A percentile compares a stretch with the other conserved stretches of the same genome.
Conservation (phyloP, 441 rosid species). For the Omphalea diandra region DNA sequence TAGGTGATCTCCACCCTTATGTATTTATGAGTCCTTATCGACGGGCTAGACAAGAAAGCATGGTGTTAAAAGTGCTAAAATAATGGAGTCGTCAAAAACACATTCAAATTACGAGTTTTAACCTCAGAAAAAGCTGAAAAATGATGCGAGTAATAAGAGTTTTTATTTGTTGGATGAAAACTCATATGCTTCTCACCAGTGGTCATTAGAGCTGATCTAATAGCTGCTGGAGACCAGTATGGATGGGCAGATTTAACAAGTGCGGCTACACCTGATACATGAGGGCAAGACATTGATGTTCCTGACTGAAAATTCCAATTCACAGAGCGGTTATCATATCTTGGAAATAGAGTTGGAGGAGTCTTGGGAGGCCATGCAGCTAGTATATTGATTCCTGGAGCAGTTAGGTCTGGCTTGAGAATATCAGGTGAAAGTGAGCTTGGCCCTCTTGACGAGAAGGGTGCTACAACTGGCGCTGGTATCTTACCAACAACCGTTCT, state of each 20-base stretch:
- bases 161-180: background rate
- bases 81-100: no score
- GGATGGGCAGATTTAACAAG: conserved; percentile 67
- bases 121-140: no score
- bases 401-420: conserved; percentile 69
- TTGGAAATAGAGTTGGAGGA: conserved; percentile 32
- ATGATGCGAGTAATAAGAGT: no score
- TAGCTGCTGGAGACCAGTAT: conserved; percentile 70
- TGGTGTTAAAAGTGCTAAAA: no score
- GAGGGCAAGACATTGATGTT: conserved; percentile 95
- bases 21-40: no score
- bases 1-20: no score
- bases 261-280: conserved; percentile 77
- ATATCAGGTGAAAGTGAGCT: conserved; percentile 50
- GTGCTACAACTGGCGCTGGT: conserved; percentile 60
- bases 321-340: conserved; percentile 28
- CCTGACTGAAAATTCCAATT: conserved; percentile 78
- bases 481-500: conserved; percentile 39
- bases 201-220: conserved; percentile 83
- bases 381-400: conserved; percentile 55
- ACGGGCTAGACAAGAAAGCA: no score
- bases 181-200: conserved; percentile 33
- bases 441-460: conserved; percentile 71
- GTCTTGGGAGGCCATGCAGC: conserved; percentile 61
- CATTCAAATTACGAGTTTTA: no score